phyloP scores from a whole-genome alignment of 345 rosid species.

The Bruguiera parviflora region DNA sequence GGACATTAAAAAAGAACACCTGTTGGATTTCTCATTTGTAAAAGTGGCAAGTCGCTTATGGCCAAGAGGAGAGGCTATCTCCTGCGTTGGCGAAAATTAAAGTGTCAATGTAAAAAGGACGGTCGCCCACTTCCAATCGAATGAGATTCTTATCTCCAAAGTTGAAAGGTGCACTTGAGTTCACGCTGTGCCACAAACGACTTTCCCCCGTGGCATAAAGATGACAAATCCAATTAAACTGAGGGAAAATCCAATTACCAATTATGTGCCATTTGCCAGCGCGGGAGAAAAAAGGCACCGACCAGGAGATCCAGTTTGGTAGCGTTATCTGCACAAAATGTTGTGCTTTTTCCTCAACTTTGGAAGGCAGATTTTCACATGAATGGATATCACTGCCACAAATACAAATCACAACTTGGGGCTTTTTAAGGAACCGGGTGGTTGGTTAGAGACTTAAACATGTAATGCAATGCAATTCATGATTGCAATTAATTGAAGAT shows the following conservation, averaged over 20 bases:
- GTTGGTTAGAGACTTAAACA: constrained; percentile 6
- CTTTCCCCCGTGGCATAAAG: constrained; percentile 19
- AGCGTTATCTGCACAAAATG: constrained; percentile 17
- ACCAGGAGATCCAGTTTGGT: constrained; percentile 35
- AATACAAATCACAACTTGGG: constrained; percentile 1
- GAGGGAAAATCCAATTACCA: constrained; percentile 5
- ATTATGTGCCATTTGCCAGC: constrained; percentile 7
- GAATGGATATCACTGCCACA: constrained; percentile 23
- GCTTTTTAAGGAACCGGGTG: constrained; percentile 39
- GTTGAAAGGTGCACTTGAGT: constrained; percentile 1
- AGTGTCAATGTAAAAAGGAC: not conserved
- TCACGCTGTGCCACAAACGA: constrained; percentile 10
- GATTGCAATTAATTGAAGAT: constrained; percentile 27
- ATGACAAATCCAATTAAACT: not conserved
- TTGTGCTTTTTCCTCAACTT: not conserved
- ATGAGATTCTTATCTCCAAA: not conserved
- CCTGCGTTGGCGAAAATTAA: not conserved
- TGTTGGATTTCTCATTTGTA: no score
- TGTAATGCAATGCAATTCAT: constrained; percentile 13
- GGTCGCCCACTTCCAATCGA: not conserved
- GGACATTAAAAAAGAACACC: no score
- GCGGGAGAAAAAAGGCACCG: constrained; percentile 21
- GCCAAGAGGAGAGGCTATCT: no score
- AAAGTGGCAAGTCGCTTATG: no score
- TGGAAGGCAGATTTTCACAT: constrained; percentile 14